Evolutionary conservation across 768 basidiomycete species (phyloP), one percentile per base, ranked within the genome.

Genomic region (Boletus reticulatus): DNA sequence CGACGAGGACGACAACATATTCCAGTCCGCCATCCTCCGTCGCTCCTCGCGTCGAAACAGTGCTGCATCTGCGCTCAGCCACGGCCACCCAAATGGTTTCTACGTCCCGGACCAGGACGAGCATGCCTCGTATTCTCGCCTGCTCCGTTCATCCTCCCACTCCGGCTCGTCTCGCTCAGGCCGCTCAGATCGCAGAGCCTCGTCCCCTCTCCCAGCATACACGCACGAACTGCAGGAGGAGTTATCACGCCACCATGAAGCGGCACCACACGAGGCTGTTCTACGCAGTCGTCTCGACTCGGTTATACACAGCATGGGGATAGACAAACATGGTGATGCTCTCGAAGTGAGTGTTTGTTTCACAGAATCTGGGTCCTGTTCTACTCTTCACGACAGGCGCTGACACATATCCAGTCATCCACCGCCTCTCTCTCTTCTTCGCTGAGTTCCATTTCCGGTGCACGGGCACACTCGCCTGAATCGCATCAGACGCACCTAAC

Each of bases 221-320:
- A 29, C 46, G 3, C 57, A 54, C 31, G 69, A 71, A 47, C 58
- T 66, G 38, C 57, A 58, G 45, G 55, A 63, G 51, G 60, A 66
- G 8, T 48, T 59, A 12, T 62, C 51, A 6, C 63, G 60, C 56
- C 57, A 64, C 53, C 62, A 65, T 37, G 70, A 71, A 22, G 55
- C 77, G 50, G 61, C 77, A 16, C 82, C 80, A 1, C 83, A 81
- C 50, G 81, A 79, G 61, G 80, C 79, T 43, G 84, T 80, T 22
- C 73, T 84, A 24, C 75, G 79, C 9, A 78, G 73, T 46, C 73
- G 80, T 12, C 69, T 84, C 17, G 84, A 85, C 69, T 68, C 78
- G 2, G 82, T 83, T 44, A 64, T 85, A n/a, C 67, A 70, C 54
- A 66, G 68, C 57, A 65, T 64, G 62, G 48, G 51, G 19, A 63